Percentiles rank a stretch among this genome's conserved stretches.
These are phyloP conservation scores for Pneumocystis wakefieldiae DNA, from an alignment of 1,139 yeast genomes.

Conservation along the genomic window DNA sequence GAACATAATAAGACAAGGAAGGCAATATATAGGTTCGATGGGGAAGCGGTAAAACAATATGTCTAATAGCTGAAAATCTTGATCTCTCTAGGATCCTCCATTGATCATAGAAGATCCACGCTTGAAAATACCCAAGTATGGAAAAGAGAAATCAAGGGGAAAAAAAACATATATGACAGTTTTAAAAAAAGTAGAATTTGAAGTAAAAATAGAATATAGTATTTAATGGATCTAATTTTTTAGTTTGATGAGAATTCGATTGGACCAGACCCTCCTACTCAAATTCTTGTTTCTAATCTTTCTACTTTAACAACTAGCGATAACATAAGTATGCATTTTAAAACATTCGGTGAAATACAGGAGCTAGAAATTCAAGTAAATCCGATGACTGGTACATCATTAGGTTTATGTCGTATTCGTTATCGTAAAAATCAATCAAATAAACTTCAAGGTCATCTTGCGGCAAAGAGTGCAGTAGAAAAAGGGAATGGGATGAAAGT, in stretches of 20 bases:
- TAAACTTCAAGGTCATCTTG: conserved; percentile 29
- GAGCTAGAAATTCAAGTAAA: conserved; percentile 51
- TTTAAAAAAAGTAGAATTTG: conserved; percentile 5
- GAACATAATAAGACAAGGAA: conserved; percentile 2
- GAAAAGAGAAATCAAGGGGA: conserved; percentile 29
- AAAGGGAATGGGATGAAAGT: conserved; percentile 24
- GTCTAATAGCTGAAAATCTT: neutral
- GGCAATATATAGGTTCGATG: conserved; percentile 8
- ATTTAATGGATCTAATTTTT: conserved; percentile 17
- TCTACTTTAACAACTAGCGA: conserved; percentile 33
- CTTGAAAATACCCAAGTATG: conserved; percentile 45
- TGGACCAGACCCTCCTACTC: conserved; percentile 61
- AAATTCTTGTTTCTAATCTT: conserved; percentile 56
- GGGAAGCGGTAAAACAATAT: conserved; percentile 6
- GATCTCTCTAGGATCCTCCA: neutral
- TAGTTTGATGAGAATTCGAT: conserved; percentile 53
- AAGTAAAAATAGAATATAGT: conserved; percentile 5
- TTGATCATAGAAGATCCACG: conserved; percentile 12
- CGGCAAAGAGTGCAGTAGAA: conserved; percentile 32
- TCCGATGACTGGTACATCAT: conserved; percentile 63
- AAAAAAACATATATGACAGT: conserved; percentile 27
- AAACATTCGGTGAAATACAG: conserved; percentile 44
- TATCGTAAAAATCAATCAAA: conserved; percentile 26
- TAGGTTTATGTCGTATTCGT: conserved; percentile 54
- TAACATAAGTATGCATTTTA: conserved; percentile 37